These are phyloP conservation scores for Pichia nanzhaoensis DNA, from an alignment of 805 yeast genomes.

Conservation along the genomic window DNA sequence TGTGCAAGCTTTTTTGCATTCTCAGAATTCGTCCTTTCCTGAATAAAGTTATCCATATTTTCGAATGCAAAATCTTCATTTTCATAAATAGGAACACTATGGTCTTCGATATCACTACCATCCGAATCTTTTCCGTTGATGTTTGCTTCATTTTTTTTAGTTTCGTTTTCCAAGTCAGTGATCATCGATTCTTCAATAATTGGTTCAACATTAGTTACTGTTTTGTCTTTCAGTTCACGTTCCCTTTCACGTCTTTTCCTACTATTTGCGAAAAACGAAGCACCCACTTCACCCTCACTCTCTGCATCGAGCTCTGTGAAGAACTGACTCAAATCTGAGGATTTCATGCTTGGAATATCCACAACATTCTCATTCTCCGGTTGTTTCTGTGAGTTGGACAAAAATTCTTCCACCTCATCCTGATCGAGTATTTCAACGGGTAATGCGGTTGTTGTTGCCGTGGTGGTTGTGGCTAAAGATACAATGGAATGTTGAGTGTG, in stretches of 20 bases:
- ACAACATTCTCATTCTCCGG: conserved; percentile 1
- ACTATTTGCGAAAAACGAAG: conserved; percentile 10
- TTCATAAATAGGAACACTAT: conserved; percentile 13
- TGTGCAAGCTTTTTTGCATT: too few relatives aligned
- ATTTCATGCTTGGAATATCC: conserved; percentile 12
- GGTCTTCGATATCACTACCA: conserved; percentile 23
- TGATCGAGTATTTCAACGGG: conserved; percentile 20
- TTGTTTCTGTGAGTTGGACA: conserved; percentile 4
- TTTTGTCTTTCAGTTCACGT: not conserved
- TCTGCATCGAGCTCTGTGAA: conserved; percentile 20
- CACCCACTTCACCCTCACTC: conserved; percentile 14
- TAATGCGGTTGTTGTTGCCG: conserved; percentile 9
- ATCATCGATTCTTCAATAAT: conserved; percentile 3
- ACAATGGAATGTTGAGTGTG: conserved; percentile 3
- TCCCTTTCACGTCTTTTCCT: conserved; percentile 4
- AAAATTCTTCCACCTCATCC: conserved; percentile 22
- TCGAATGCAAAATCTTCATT: conserved; percentile 6
- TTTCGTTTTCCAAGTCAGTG: not conserved
- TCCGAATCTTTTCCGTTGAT: not conserved
- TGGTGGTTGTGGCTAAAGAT: conserved; percentile 2
- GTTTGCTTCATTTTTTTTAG: not conserved
- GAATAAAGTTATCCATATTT: conserved; percentile 5
- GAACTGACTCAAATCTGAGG: conserved; percentile 14
- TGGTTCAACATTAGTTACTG: conserved; percentile 1
- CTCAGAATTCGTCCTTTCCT: too few relatives aligned